Evolutionary conservation across 768 basidiomycete genomes (phyloP), one percentile per base, ranked within the genome.

Genomic region (Mycena rosella): DNA sequence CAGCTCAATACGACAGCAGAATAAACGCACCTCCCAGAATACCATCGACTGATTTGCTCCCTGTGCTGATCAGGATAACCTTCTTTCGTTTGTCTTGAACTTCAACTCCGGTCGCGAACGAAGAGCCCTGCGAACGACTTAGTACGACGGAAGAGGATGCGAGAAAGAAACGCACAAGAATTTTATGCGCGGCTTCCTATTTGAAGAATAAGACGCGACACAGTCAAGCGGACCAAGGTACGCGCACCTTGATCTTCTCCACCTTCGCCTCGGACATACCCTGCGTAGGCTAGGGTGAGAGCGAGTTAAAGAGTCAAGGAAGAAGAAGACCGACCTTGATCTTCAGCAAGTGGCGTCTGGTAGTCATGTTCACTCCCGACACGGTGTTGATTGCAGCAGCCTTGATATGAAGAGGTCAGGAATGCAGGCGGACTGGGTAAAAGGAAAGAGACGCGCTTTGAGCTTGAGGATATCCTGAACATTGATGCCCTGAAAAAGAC

Each of bases 241-340:
- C 20, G 13, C 63, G 15, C 63, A 88, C 95, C 83, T 97, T 97
- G 74, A 98, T 94, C 78, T 99, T 99, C 75, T 99, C 96, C 2
- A 99, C 96, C 77, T 99, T 99, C 0, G 96, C 93, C 73, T 98
- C 96, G 4, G 96, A 96, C 86, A 97, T 91, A 47, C 96, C 96
- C 95, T 96, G 63, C 3, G 38, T 7, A 40, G 5, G 38, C 13
- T 66, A 22, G 64, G 52, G 52, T 55, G 22, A 49, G 65, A 26
- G 60, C 42, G 60, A 55, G n/a, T 60, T 27, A 34, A 67, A 66
- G 66, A 49, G 32, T 22, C 15, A 47, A 66, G 7, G 67, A 59
- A 68, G 36, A 36, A 34, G 6, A 34, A 11, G 51, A 36, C 67
- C 36, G 53, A 92, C 96, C 87, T 98, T 99, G 73, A 99, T 96